Conservation (phyloP, 2,329 filamentous ascomycete species). For the Metarhizium album region DNA sequence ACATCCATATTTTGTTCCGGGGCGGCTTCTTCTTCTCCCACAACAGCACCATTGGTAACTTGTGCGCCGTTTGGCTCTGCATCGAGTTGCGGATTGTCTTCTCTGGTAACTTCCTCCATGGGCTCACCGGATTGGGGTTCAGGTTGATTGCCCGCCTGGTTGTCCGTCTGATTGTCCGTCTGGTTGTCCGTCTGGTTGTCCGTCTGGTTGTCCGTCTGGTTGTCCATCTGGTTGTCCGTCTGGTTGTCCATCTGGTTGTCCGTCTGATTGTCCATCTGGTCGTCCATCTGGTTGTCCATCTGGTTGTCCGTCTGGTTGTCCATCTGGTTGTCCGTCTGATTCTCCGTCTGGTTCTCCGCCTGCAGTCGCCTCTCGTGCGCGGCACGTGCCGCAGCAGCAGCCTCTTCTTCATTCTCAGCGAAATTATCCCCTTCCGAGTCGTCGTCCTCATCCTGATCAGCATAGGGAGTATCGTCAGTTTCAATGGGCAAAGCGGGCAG, state of each 20-base stretch:
- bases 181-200: no score
- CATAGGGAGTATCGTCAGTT: slow-evolving; percentile 49
- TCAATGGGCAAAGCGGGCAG: slow-evolving; percentile 67
- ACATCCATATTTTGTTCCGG: slow-evolving; percentile 43
- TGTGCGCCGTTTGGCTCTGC: slow-evolving; percentile 13
- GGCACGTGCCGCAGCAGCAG: slow-evolving; percentile 72
- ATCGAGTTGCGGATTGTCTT: slow-evolving; percentile 16
- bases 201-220: no score
- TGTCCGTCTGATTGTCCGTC: no score
- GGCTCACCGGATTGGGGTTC: slow-evolving; percentile 35
- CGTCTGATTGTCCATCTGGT: no score
- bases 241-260: no score
- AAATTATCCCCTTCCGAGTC: slow-evolving; percentile 69
- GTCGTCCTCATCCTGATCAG: slow-evolving; percentile 54
- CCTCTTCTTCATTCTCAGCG: slow-evolving; percentile 76
- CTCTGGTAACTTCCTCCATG: slow-evolving; percentile 20
- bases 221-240: no score
- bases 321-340: no score
- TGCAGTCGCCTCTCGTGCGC: slow-evolving; percentile 69
- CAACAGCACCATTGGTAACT: slow-evolving; percentile 8
- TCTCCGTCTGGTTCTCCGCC: no score
- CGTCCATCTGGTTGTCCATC: no score
- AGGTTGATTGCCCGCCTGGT: slow-evolving; percentile 37
- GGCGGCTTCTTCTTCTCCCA: slow-evolving; percentile 10
- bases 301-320: no score